Percentiles rank a stretch among this genome's conserved stretches.
Evolutionary conservation across 2,329 filamentous ascomycete genomes (phyloP).

Genomic region (Knoxdaviesia proteae): DNA sequence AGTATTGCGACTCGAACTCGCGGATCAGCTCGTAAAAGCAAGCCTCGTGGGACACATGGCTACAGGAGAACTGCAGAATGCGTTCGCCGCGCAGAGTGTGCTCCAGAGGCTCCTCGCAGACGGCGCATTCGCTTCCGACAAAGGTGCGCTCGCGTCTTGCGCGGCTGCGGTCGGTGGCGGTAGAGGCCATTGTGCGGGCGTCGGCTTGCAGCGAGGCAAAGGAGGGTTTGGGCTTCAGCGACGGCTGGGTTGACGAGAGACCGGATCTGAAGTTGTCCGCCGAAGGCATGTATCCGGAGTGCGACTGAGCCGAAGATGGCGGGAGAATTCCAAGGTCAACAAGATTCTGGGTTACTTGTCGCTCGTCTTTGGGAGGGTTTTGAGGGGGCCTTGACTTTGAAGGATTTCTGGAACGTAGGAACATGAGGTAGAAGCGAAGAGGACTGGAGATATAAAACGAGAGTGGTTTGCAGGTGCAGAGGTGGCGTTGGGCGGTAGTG

Average conservation of each 20-base stretch:
- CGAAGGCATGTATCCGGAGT: not conserved
- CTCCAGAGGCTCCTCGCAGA: conserved; percentile 91
- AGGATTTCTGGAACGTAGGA: too few species aligned
- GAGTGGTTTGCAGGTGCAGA: too few species aligned
- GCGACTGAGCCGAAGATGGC: too few species aligned
- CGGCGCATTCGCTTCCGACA: conserved; percentile 81
- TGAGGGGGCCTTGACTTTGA: too few species aligned
- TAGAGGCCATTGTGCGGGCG: conserved; percentile 13
- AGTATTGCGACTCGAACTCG: conserved; percentile 83
- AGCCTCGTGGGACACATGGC: conserved; percentile 93
- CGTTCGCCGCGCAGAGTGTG: conserved; percentile 87
- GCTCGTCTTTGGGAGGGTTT: too few species aligned
- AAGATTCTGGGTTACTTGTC: not conserved
- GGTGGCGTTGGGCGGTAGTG: too few species aligned
- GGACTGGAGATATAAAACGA: too few species aligned
- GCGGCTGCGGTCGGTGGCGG: conserved; percentile 47
- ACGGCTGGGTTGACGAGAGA: conserved; percentile 6
- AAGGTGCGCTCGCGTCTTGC: conserved; percentile 81
- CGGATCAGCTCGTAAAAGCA: conserved; percentile 98
- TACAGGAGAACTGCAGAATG: conserved; percentile 86
- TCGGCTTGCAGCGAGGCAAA: conserved; percentile 9
- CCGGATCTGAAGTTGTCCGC: conserved; percentile 3
- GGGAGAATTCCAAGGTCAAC: not conserved
- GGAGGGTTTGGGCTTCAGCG: conserved; percentile 5
- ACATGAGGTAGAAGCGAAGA: too few species aligned